Evolutionary conservation across 176 grass and related monocot genomes (phyloP).

Genomic region (Oryza australiensis): DNA sequence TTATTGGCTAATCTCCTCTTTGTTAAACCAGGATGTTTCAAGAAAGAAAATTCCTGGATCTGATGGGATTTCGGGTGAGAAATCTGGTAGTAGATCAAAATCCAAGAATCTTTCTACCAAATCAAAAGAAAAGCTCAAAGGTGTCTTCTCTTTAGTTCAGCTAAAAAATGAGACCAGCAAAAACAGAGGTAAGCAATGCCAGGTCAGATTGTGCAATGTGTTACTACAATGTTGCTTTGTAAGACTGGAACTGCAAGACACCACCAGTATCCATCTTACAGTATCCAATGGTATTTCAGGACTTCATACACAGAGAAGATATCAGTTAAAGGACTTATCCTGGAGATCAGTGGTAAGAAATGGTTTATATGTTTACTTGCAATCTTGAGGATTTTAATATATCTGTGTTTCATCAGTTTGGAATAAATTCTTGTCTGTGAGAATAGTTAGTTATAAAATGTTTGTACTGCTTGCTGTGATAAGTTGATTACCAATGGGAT

Average conservation of each 20-base stretch:
- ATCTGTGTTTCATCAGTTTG: not conserved
- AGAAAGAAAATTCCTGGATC: conserved; percentile 29
- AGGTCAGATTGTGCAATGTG: not conserved
- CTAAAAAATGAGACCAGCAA: conserved; percentile 14
- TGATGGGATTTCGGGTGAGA: not conserved
- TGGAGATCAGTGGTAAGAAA: conserved; percentile 26
- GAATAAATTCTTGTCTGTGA: too few species aligned
- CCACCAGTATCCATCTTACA: not conserved
- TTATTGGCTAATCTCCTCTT: not conserved
- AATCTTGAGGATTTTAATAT: not conserved
- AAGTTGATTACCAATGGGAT: too few species aligned
- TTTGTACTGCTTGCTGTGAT: too few species aligned
- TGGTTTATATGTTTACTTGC: not conserved
- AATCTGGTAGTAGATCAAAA: conserved; percentile 26
- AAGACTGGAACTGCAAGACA: not conserved
- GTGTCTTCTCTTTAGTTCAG: conserved; percentile 29
- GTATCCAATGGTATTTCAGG: conserved; percentile 26
- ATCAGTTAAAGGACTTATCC: conserved; percentile 31
- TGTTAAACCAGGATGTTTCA: conserved; percentile 44
- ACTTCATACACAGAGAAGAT: not conserved
- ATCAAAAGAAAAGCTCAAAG: conserved; percentile 44
- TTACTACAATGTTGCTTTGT: not conserved
- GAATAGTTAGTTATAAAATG: too few species aligned
- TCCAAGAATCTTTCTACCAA: conserved; percentile 22
- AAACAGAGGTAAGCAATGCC: conserved; percentile 5